Conservation (phyloP, 1,139 yeast genomes). For the Candida labiduridarum region DNA sequence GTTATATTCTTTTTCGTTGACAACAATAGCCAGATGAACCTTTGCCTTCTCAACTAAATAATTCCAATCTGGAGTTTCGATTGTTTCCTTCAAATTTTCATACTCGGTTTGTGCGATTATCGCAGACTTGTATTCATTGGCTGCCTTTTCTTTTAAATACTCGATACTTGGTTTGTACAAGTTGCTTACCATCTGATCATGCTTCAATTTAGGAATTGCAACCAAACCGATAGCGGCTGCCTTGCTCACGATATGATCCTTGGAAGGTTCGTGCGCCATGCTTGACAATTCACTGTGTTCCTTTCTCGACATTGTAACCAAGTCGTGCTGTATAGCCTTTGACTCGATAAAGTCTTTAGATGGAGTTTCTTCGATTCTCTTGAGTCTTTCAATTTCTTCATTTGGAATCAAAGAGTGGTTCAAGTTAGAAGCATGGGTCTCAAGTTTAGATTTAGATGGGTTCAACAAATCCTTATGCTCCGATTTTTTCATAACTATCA, state of each 20-base stretch:
- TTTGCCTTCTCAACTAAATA: slow-evolving; percentile 29
- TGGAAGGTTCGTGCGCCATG: slow-evolving; percentile 31
- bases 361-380: slow-evolving; percentile 10
- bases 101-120: slow-evolving; percentile 29
- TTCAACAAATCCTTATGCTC: slow-evolving; percentile 20
- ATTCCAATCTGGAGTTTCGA: slow-evolving; percentile 27
- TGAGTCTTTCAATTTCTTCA: slow-evolving; percentile 20
- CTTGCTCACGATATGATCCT: slow-evolving; percentile 26
- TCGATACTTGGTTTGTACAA: slow-evolving; percentile 28
- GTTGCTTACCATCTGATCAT: slow-evolving; percentile 20
- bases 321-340: slow-evolving; percentile 22
- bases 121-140: slow-evolving; percentile 17
- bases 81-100: slow-evolving; percentile 12
- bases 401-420: slow-evolving; percentile 15
- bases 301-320: slow-evolving; percentile 27
- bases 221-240: slow-evolving; percentile 28
- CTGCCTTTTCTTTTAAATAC: slow-evolving; percentile 35
- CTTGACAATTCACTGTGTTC: slow-evolving; percentile 27
- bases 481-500: slow-evolving; percentile 18
- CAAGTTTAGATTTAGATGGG: slow-evolving; percentile 28
- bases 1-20: slow-evolving; percentile 22
- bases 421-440: slow-evolving; percentile 19
- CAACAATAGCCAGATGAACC: slow-evolving; percentile 18
- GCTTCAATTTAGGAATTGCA: slow-evolving; percentile 25
- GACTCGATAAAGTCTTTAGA: slow-evolving; percentile 15